These are phyloP conservation scores for Russula virescens DNA, from an alignment of 768 basidiomycete species.

Conservation along the genomic window DNA sequence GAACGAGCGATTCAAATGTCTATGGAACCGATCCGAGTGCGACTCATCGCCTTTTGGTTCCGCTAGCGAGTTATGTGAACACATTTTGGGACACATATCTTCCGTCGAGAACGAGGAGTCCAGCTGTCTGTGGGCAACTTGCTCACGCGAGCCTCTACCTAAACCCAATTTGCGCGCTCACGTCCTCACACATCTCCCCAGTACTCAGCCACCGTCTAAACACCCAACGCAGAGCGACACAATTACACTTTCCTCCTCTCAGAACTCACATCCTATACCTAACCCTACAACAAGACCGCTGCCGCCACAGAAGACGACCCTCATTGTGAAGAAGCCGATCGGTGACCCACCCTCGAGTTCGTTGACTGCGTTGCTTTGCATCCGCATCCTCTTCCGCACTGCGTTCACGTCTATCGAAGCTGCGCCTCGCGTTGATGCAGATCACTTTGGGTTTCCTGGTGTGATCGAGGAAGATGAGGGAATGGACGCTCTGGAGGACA, in stretches of 20 bases:
- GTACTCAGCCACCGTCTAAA: constrained; percentile 46
- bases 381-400: constrained; percentile 77
- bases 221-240: constrained; percentile 69
- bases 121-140: constrained; percentile 70
- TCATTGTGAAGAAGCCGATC: constrained; percentile 54
- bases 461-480: constrained; percentile 75
- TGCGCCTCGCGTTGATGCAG: constrained; percentile 66
- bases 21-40: constrained; percentile 66
- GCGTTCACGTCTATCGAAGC: constrained; percentile 68
- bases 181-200: constrained; percentile 71
- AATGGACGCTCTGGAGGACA: constrained; percentile 36
- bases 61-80: constrained; percentile 66
- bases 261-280: constrained; percentile 49
- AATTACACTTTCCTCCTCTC: constrained; percentile 57
- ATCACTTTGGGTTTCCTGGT: constrained; percentile 89
- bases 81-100: constrained; percentile 51
- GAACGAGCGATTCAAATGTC: constrained; percentile 66
- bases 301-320: constrained; percentile 61
- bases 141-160: constrained; percentile 43
- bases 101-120: constrained; percentile 39
- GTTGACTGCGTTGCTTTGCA: constrained; percentile 73
- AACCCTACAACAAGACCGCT: constrained; percentile 62
- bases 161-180: constrained; percentile 57
- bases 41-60: constrained; percentile 41
- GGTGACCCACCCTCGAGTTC: constrained; percentile 67